Conservation (phyloP, 2,329 filamentous ascomycete genomes). For the Graphilbum fragrans region DNA sequence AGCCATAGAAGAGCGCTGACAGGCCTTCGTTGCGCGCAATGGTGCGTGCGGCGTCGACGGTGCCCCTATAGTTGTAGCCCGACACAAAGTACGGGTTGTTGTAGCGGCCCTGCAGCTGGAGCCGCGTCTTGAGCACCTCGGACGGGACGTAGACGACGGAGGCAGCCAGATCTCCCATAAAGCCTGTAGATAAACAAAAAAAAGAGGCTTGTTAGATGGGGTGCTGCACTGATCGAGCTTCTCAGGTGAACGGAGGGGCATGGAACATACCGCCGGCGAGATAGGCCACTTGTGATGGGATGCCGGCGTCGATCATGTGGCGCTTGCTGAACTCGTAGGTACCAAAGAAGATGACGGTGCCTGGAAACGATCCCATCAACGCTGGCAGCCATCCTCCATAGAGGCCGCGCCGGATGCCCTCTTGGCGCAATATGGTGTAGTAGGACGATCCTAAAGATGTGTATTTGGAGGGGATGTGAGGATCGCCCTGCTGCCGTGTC, state of each 20-base stretch:
- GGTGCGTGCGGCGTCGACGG: slow-evolving; percentile 70
- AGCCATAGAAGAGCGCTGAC: slow-evolving; percentile 85
- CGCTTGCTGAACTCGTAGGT: slow-evolving; percentile 94
- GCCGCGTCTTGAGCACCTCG: slow-evolving; percentile 92
- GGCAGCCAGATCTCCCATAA: slow-evolving; percentile 82
- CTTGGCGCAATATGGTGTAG: slow-evolving; percentile 83
- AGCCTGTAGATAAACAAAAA: slow-evolving; percentile 41
- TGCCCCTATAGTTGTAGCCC: slow-evolving; percentile 91
- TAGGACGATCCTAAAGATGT: slow-evolving; percentile 83
- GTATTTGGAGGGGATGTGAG: slow-evolving; percentile 86
- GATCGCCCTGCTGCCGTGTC: slow-evolving; percentile 93
- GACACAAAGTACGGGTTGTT: slow-evolving; percentile 92
- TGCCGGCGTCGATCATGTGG: slow-evolving; percentile 69
- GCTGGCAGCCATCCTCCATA: slow-evolving; percentile 93
- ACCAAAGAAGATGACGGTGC: slow-evolving; percentile 90
- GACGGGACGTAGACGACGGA: slow-evolving; percentile 93
- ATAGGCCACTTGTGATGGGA: slow-evolving; percentile 77
- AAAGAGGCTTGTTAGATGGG: too few relatives aligned
- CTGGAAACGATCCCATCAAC: slow-evolving; percentile 82
- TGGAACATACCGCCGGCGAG: slow-evolving; percentile 65
- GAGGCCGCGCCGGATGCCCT: slow-evolving; percentile 72
- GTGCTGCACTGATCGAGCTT: too few relatives aligned
- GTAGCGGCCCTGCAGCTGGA: slow-evolving; percentile 87
- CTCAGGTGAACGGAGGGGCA: too few relatives aligned
- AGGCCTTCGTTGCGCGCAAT: slow-evolving; percentile 77